A percentile compares a stretch with the other conserved stretches of the same genome.
Evolutionary conservation across 2,329 filamentous ascomycete species (phyloP).

Genomic region (Fusarium napiforme): DNA sequence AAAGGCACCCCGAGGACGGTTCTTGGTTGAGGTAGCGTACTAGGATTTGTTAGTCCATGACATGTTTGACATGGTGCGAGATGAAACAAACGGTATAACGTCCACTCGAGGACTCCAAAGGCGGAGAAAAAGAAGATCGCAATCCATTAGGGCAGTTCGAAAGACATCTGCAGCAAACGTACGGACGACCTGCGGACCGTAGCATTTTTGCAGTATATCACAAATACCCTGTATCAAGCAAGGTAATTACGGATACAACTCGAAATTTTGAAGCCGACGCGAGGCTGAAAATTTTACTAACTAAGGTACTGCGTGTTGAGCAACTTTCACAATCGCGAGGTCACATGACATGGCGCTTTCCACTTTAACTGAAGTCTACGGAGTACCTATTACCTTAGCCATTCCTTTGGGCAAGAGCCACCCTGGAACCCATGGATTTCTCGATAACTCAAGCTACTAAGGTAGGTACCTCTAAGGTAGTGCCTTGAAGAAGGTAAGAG

Average conservation of each 20-base stretch:
- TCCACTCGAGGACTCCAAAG: slow-evolving; percentile 11
- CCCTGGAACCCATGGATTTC: background rate
- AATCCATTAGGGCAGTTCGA: slow-evolving; percentile 27
- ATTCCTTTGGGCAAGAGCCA: background rate
- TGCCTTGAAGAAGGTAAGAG: background rate
- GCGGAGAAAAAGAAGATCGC: background rate
- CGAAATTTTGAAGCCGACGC: background rate
- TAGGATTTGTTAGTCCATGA: slow-evolving; percentile 17
- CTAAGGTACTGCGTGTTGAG: slow-evolving; percentile 18
- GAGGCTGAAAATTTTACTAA: slow-evolving; percentile 43
- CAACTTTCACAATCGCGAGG: slow-evolving; percentile 23
- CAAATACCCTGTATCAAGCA: slow-evolving; percentile 2
- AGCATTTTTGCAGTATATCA: slow-evolving; percentile 44
- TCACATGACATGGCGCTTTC: slow-evolving; percentile 41
- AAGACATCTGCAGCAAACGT: slow-evolving; percentile 50
- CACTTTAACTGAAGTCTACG: slow-evolving; percentile 11
- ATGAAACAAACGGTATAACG: slow-evolving; percentile 26
- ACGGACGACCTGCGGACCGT: slow-evolving; percentile 44
- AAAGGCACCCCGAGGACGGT: slow-evolving; percentile 3
- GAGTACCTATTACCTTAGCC: slow-evolving; percentile 2
- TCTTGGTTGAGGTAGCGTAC: slow-evolving; percentile 22
- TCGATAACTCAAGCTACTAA: background rate
- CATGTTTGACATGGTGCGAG: background rate
- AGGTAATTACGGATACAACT: background rate
- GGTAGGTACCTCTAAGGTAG: no score